Evolutionary conservation across 306 rosid genomes (phyloP).

Genomic region (Acacia confusa): DNA sequence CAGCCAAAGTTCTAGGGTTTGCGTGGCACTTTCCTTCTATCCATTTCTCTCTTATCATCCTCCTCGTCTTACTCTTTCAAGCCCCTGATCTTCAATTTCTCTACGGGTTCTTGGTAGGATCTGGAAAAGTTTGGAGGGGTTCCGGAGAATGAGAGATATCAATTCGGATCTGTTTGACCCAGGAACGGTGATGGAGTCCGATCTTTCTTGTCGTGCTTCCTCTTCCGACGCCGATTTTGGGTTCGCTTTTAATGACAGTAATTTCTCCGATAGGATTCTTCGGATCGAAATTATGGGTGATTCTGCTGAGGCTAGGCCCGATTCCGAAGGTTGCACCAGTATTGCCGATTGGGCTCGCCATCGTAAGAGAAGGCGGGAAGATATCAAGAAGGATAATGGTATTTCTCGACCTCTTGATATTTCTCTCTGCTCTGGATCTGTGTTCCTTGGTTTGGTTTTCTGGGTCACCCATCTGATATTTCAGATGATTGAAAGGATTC

Average conservation of each 20-base stretch:
- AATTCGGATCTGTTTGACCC: constrained; percentile 80
- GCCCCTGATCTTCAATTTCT: background rate
- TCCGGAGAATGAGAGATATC: constrained; percentile 31
- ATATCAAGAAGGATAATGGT: constrained; percentile 67
- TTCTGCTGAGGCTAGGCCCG: constrained; percentile 45
- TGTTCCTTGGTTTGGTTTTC: background rate
- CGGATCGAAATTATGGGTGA: constrained; percentile 73
- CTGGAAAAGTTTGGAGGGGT: background rate
- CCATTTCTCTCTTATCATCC: background rate
- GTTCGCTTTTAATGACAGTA: constrained; percentile 85
- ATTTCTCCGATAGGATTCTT: constrained; percentile 84
- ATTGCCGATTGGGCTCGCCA: constrained; percentile 79
- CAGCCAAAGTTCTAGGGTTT: constrained; percentile 5
- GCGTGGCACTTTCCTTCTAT: too few relatives aligned
- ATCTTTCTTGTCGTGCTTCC: constrained; percentile 44
- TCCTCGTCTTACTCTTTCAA: background rate
- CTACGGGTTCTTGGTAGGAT: background rate
- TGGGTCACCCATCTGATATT: background rate
- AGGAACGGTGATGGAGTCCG: constrained; percentile 61
- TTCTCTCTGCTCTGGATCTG: background rate
- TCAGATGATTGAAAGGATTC: background rate
- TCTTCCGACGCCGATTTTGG: constrained; percentile 77
- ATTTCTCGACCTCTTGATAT: background rate
- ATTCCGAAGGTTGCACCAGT: constrained; percentile 58
- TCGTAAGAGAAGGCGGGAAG: constrained; percentile 77